Evolutionary conservation across 208 protist genomes (phyloP).

Genomic region (Trypanosoma brucei): DNA sequence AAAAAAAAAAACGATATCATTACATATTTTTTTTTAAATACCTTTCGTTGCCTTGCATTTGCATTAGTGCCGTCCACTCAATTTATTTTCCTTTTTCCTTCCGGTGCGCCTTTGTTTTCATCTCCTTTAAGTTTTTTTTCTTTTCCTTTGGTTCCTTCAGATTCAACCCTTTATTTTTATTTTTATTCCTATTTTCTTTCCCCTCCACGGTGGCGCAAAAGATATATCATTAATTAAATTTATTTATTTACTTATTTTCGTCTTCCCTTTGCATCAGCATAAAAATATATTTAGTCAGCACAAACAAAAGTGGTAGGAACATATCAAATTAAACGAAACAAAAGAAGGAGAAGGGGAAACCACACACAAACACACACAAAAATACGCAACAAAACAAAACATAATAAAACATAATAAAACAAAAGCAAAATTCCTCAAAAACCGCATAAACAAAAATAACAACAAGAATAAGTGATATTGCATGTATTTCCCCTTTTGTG

Average conservation of each 20-base stretch:
- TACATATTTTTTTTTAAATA: too few species aligned
- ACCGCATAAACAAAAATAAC: too few species aligned
- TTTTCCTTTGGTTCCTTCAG: not conserved
- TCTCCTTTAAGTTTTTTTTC: not conserved
- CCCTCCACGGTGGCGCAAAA: not conserved
- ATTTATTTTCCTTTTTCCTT: too few species aligned
- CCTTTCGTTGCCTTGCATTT: too few species aligned
- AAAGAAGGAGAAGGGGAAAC: not conserved
- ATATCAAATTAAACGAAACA: not conserved
- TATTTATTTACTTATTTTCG: conserved; percentile 6
- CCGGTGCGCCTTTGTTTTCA: too few species aligned
- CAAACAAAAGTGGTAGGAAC: not conserved
- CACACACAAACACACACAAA: too few species aligned
- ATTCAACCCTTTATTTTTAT: conserved; percentile 1
- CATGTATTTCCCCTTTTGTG: not conserved
- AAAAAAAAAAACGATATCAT: too few species aligned
- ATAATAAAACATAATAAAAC: too few species aligned
- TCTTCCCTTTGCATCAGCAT: not conserved
- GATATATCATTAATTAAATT: not conserved
- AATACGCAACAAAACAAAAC: too few species aligned
- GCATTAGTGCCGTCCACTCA: too few species aligned
- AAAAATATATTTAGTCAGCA: too few species aligned
- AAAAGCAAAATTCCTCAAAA: too few species aligned
- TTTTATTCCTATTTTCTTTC: not conserved
- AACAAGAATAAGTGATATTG: not conserved